phyloP scores from a whole-genome alignment of 345 rosid species.

The Camelina sativa region DNA sequence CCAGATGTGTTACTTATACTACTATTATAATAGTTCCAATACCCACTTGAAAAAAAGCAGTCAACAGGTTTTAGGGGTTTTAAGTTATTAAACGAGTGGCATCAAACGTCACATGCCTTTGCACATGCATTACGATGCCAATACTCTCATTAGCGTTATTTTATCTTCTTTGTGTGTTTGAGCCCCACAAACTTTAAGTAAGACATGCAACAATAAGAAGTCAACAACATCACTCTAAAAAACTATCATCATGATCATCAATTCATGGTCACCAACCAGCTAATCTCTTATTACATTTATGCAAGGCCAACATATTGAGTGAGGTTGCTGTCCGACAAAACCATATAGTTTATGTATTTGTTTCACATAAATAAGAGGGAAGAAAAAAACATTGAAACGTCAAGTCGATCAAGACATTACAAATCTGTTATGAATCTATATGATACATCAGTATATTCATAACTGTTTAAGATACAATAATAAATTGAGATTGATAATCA shows the following conservation, averaged over 20 bases:
- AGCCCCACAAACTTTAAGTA: constrained; percentile 35
- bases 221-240: constrained; percentile 32
- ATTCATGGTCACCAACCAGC: constrained; percentile 36
- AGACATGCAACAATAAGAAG: constrained; percentile 42
- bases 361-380: neutral
- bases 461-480: constrained; percentile 20
- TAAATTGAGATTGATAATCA: constrained; percentile 31
- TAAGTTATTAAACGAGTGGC: constrained; percentile 25
- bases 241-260: constrained; percentile 29
- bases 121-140: constrained; percentile 44
- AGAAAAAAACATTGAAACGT: neutral
- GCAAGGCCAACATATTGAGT: constrained; percentile 28
- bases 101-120: constrained; percentile 44
- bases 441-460: constrained; percentile 11
- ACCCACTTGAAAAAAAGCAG: constrained; percentile 34
- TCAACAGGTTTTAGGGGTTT: constrained; percentile 36
- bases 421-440: neutral
- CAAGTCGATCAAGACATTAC: constrained; percentile 20
- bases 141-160: constrained; percentile 11
- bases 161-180: constrained; percentile 14
- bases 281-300: constrained; percentile 30
- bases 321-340: constrained; percentile 36
- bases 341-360: constrained; percentile 21
- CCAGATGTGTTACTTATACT: constrained; percentile 17
- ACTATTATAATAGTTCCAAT: constrained; percentile 11